Percentiles rank a stretch among this genome's conserved stretches.
Conservation (phyloP, 495 filamentous ascomycete genomes). For the Tuber calosporum region DNA sequence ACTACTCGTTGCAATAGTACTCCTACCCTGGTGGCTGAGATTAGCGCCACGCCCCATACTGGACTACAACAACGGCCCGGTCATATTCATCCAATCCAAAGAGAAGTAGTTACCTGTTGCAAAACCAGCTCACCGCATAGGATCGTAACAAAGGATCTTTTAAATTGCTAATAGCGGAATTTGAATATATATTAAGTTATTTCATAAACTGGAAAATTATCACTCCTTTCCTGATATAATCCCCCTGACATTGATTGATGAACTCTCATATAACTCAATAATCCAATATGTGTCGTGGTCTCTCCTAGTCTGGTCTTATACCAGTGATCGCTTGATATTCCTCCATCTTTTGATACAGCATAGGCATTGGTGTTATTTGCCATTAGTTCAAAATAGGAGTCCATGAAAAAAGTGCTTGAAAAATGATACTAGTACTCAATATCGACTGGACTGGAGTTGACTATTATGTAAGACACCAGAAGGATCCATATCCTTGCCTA, state of each 20-base stretch:
- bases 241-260: neutral
- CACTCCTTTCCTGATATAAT: neutral
- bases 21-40: too few relatives aligned
- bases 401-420: neutral
- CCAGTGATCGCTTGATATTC: neutral
- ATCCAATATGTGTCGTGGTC: constrained; percentile 8
- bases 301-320: neutral
- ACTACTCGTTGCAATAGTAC: too few relatives aligned
- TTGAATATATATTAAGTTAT: neutral
- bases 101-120: too few relatives aligned
- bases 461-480: too few relatives aligned
- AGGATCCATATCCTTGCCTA: too few relatives aligned
- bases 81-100: too few relatives aligned
- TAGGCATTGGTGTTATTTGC: neutral
- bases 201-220: constrained; percentile 1
- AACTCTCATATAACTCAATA: constrained; percentile 10
- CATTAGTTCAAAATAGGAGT: neutral
- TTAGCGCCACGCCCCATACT: too few relatives aligned
- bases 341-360: neutral
- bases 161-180: neutral
- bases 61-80: too few relatives aligned
- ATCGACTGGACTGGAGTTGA: neutral
- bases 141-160: too few relatives aligned
- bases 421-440: neutral
- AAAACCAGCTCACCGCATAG: too few relatives aligned